Evolutionary conservation across 371 early-diverging fungal genomes (phyloP), one percentile per base, ranked within the genome.

Genomic region (Chytridium lagenaria): DNA sequence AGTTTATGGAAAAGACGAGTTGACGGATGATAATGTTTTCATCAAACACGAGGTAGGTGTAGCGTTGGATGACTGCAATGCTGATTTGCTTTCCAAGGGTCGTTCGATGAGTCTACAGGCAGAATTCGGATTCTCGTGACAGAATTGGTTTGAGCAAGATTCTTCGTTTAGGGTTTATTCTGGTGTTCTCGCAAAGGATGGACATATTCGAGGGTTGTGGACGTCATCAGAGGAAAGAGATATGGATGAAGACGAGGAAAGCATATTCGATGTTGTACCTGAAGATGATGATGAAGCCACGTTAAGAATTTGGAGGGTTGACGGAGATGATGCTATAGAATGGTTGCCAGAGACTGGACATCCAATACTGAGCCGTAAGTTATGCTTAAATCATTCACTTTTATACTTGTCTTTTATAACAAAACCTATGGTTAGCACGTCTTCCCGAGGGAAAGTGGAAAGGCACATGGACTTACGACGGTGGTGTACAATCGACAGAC

Each of bases 111-210:
- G 2, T 2, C 44, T 28, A 40, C 66, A 22, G 66, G 66, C 66
- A 7, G 28, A 28, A 38, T 66, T 33, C 38, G 44, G 10, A 66
- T 66, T 28, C 37, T 66, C 22, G 66, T 66, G 38, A 66, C 66
- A 2, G 66, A 66, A 37, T n/a, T 66, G 66, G 66, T 66, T 66
- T 44, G 66, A 66, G 66, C 66, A 66, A 30, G 66, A 66, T 37
- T 66, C 66, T 19, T 30, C 66, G 3, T 38, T 66, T 23, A 5
- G 44, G 2, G 30, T 66, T 30, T 66, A 66, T 26, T 44, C 44
- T 37, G 66, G 66, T 16, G 26, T 66, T 38, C 2, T 66, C 2
- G 38, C 66, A 1, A 2, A 22, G 16, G 66, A 66, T 33, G 66
- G 66, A 22, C 66, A 66, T 30, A 30, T 66, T 30, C 38, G 66